Conservation (phyloP, 1,139 yeast genomes). For the Candida frijolesensis region DNA sequence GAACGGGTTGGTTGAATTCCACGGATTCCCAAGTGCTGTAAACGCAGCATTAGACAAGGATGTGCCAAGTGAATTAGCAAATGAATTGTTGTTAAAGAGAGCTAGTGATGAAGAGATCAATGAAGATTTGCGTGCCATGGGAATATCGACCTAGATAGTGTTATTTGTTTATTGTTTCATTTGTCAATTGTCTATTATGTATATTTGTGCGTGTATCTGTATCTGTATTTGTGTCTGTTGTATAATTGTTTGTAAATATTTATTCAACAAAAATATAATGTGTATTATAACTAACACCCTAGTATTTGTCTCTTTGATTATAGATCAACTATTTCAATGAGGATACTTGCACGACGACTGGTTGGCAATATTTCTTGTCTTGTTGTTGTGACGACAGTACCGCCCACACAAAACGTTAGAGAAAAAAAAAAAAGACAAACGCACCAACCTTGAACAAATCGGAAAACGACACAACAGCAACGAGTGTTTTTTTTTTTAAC, state of each 20-base stretch:
- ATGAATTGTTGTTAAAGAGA: constrained; percentile 46
- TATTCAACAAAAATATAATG: background rate
- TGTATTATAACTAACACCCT: background rate
- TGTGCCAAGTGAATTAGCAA: constrained; percentile 28
- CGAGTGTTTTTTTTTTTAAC: background rate
- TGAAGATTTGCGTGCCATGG: constrained; percentile 59
- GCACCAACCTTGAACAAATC: background rate
- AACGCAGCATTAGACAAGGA: constrained; percentile 30
- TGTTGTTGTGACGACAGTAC: too few relatives aligned
- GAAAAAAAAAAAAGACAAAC: background rate
- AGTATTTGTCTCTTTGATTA: background rate
- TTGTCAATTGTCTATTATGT: background rate
- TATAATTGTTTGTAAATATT: background rate
- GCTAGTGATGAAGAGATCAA: constrained; percentile 64
- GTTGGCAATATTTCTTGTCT: too few relatives aligned
- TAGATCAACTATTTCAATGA: too few relatives aligned
- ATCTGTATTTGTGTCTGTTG: background rate
- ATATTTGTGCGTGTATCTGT: background rate
- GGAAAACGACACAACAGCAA: constrained; percentile 1
- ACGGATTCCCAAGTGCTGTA: constrained; percentile 74
- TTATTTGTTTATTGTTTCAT: background rate
- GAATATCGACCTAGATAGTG: constrained; percentile 26
- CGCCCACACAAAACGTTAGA: background rate
- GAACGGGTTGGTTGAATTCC: constrained; percentile 56
- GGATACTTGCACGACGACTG: background rate